phyloP scores from a whole-genome alignment of 371 early-diverging fungal species.

The Mortierella sp. region DNA sequence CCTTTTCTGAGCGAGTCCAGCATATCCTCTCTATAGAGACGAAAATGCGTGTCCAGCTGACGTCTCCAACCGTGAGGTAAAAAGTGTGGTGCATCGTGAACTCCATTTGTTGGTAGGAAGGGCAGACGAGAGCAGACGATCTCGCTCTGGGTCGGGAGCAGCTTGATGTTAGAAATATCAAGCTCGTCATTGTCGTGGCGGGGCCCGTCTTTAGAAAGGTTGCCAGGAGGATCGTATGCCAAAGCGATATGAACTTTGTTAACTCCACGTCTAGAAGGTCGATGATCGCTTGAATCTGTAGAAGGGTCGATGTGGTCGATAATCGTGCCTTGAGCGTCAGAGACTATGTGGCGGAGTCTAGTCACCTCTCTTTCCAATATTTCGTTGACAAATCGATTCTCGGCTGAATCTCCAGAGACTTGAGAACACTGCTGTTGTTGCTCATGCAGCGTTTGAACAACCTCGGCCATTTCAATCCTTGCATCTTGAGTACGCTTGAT shows the following conservation, averaged over 20 bases:
- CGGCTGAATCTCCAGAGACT: neutral
- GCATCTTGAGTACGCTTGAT: conserved; percentile 47
- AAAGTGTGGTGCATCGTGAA: conserved; percentile 55
- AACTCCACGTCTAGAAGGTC: neutral
- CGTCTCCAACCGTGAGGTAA: conserved; percentile 59
- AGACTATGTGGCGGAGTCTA: conserved; percentile 14
- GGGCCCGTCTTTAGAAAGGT: conserved; percentile 36
- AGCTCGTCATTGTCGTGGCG: conserved; percentile 62
- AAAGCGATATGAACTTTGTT: conserved; percentile 10
- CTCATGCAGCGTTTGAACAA: neutral
- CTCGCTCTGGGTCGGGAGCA: conserved; percentile 62
- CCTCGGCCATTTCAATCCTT: conserved; percentile 1
- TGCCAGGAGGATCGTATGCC: conserved; percentile 48
- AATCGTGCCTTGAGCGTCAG: conserved; percentile 21
- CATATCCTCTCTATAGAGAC: conserved; percentile 67
- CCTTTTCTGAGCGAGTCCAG: conserved; percentile 44
- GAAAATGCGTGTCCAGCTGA: conserved; percentile 67
- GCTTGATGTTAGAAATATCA: conserved; percentile 52
- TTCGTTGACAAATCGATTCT: conserved; percentile 25
- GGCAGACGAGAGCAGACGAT: conserved; percentile 39
- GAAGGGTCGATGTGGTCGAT: neutral
- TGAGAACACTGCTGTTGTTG: conserved; percentile 4
- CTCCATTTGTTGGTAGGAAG: conserved; percentile 58
- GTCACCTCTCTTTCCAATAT: conserved; percentile 13
- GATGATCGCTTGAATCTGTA: neutral